phyloP scores from a whole-genome alignment of 257 asterid species.

The Petunia axillaris region DNA sequence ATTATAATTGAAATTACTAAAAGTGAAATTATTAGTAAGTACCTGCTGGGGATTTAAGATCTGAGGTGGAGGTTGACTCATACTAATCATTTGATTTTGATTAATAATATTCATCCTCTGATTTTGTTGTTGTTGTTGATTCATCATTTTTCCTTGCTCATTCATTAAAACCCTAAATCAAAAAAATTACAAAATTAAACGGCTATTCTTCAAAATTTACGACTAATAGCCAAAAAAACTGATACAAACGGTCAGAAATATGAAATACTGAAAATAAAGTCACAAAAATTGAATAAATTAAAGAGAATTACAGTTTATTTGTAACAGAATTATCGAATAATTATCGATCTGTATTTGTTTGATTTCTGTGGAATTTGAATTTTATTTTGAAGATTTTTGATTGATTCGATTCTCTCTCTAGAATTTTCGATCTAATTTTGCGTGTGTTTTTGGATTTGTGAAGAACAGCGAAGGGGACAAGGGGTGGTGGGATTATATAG shows the following conservation, averaged over 20 bases:
- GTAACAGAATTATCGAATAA: too few relatives aligned
- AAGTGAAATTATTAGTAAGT: constrained; percentile 25
- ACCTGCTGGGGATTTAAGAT: constrained; percentile 52
- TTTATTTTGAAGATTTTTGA: neutral
- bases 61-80: constrained; percentile 26
- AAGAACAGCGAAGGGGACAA: neutral
- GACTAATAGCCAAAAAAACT: neutral
- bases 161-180: constrained; percentile 44
- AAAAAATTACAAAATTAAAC: neutral
- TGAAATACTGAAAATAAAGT: neutral
- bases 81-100: constrained; percentile 44
- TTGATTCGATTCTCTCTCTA: neutral
- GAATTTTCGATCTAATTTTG: neutral
- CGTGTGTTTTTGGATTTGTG: neutral
- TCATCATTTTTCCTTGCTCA: constrained; percentile 61
- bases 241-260: too few relatives aligned
- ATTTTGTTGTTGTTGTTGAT: constrained; percentile 33
- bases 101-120: constrained; percentile 49
- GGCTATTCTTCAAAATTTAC: neutral
- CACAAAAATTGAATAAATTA: neutral
- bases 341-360: neutral
- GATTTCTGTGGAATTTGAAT: too few relatives aligned
- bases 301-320: neutral
- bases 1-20: neutral
- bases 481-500: neutral